Conservation (phyloP, 1,139 yeast species). For the Yarrowia galli region DNA sequence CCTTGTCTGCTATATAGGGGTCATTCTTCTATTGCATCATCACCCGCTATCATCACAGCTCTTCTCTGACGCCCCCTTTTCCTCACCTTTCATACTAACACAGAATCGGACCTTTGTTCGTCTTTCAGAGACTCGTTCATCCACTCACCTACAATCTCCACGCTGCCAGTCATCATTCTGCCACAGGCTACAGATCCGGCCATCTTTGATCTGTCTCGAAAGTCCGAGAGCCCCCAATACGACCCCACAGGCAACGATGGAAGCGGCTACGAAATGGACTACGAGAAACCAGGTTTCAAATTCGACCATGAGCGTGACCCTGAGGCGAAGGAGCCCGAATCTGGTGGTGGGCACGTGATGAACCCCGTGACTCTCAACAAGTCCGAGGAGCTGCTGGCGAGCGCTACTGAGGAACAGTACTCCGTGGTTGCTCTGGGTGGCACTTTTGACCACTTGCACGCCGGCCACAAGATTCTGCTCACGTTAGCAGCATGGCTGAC, state of each 20-base stretch:
- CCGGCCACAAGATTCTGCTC: constrained; percentile 88
- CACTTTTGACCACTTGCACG: constrained; percentile 95
- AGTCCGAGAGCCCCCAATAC: constrained; percentile 3
- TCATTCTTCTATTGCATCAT: no score
- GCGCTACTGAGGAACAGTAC: constrained; percentile 43
- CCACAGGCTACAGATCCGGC: constrained; percentile 24
- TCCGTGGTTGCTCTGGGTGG: constrained; percentile 71
- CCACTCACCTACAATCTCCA: constrained; percentile 43
- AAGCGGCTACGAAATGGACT: constrained; percentile 39
- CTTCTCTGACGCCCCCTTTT: no score
- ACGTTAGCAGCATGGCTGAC: constrained; percentile 76
- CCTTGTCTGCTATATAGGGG: no score
- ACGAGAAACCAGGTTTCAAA: constrained; percentile 38
- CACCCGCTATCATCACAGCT: no score
- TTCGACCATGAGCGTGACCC: constrained; percentile 9
- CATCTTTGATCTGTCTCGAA: constrained; percentile 9
- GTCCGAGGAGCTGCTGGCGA: constrained; percentile 16
- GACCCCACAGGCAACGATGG: constrained; percentile 26
- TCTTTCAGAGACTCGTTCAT: constrained; percentile 44
- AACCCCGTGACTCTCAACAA: constrained; percentile 17
- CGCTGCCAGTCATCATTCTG: constrained; percentile 47
- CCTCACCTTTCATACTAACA: neutral
- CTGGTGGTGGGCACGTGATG: constrained; percentile 3
- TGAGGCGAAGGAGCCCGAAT: neutral
- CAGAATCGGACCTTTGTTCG: constrained; percentile 33